Evolutionary conservation across 108 stramenopile species (phyloP).

Genomic region (Conticribra guillardii): DNA sequence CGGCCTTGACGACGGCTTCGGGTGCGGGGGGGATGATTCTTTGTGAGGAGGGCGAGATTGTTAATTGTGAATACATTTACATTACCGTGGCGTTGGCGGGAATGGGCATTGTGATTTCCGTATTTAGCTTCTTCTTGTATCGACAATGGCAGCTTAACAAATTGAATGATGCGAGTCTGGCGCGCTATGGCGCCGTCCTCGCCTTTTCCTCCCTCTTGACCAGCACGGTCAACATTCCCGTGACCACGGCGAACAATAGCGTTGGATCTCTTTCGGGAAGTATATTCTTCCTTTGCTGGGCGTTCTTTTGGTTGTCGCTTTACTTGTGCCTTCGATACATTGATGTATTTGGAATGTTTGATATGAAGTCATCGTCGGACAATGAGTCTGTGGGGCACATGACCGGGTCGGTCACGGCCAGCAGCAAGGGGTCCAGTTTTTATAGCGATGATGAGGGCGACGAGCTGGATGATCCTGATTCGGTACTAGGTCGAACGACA

Average conservation of each 20-base stretch:
- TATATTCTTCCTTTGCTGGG: background rate
- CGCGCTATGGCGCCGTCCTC: background rate
- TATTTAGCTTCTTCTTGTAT: background rate
- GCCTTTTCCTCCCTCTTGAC: background rate
- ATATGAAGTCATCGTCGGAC: background rate
- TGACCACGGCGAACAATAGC: background rate
- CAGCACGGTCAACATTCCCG: background rate
- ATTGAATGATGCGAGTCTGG: background rate
- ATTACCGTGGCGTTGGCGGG: background rate
- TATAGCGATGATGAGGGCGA: too few relatives aligned
- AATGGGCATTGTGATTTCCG: background rate
- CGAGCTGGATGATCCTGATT: too few relatives aligned
- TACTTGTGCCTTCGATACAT: background rate
- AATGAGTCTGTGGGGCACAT: background rate
- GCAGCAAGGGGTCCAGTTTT: too few relatives aligned
- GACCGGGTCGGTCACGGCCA: background rate
- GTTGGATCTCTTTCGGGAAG: background rate
- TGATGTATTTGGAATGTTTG: background rate
- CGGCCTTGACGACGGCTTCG: background rate
- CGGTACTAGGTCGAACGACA: too few relatives aligned
- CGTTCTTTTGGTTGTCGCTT: background rate
- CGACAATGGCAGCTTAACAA: background rate
- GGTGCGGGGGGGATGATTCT: background rate
- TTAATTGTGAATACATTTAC: background rate
- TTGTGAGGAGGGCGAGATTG: background rate